phyloP scores from a whole-genome alignment of 2,329 filamentous ascomycete genomes.

The Trichoderma sp. region DNA sequence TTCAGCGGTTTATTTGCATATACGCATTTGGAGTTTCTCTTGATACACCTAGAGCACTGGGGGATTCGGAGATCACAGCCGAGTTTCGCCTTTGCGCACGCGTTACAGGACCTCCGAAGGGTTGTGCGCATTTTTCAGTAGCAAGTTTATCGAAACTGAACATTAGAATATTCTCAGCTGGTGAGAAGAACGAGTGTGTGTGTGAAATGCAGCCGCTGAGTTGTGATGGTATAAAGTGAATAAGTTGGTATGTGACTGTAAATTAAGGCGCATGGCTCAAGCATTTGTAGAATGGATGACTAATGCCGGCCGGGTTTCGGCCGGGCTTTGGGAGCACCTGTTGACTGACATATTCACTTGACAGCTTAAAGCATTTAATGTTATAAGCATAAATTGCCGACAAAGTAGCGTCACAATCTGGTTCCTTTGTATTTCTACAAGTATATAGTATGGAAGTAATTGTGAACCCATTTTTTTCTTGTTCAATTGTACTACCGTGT shows the following conservation, averaged over 20 bases:
- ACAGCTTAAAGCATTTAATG: neutral
- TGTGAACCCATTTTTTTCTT: neutral
- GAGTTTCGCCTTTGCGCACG: conserved; percentile 16
- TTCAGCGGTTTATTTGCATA: conserved; percentile 6
- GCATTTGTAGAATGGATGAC: neutral
- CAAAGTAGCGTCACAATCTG: neutral
- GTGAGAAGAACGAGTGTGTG: neutral
- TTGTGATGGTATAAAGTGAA: neutral
- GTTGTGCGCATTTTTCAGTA: conserved; percentile 3
- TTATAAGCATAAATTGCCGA: neutral
- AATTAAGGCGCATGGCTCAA: neutral
- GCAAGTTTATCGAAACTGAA: neutral
- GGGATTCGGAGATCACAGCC: conserved; percentile 13
- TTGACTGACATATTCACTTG: neutral
- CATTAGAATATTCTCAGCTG: neutral
- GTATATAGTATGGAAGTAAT: neutral
- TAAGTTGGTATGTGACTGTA: neutral
- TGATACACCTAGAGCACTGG: conserved; percentile 11
- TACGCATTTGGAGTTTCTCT: conserved; percentile 6
- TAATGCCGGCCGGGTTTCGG: neutral
- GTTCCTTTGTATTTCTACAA: neutral
- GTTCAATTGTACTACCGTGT: neutral
- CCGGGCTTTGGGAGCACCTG: neutral
- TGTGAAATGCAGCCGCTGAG: neutral
- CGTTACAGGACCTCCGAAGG: conserved; percentile 15